Evolutionary conservation across 768 basidiomycete species (phyloP).

Genomic region (Pleurotus citrinopileatus): DNA sequence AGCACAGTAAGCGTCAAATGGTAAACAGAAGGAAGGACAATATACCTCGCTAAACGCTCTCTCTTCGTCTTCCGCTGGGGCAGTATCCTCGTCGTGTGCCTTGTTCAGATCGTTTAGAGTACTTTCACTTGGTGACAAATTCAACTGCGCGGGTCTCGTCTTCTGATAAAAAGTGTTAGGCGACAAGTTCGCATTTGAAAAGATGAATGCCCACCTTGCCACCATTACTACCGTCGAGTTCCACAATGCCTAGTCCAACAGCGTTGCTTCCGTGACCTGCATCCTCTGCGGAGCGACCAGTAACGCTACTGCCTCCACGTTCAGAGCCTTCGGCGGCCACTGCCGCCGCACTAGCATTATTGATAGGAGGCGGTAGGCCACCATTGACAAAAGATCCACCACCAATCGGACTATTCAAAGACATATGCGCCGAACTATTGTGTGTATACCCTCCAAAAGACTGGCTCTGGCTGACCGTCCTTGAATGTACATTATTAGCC

Average conservation of each 20-base stretch:
- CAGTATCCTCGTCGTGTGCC: constrained; percentile 28
- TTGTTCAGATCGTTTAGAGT: constrained; percentile 45
- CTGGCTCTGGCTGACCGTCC: constrained; percentile 40
- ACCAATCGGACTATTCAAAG: constrained; percentile 37
- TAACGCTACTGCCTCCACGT: neutral
- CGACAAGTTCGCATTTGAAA: too few relatives aligned
- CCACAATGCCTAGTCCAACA: constrained; percentile 15
- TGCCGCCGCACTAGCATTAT: neutral
- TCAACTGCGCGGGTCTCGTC: constrained; percentile 48
- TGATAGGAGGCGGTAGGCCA: neutral
- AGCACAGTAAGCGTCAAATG: neutral
- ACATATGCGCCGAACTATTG: constrained; percentile 39
- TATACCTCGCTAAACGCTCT: constrained; percentile 69
- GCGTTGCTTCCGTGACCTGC: neutral
- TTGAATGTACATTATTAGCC: constrained; percentile 26
- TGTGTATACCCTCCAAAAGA: constrained; percentile 20
- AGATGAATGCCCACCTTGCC: too few relatives aligned
- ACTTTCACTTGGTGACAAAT: constrained; percentile 61
- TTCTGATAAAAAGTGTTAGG: constrained; percentile 24
- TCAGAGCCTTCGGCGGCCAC: neutral
- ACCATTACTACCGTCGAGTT: constrained; percentile 14
- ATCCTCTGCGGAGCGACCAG: neutral
- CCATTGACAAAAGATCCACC: constrained; percentile 10
- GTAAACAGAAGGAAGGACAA: constrained; percentile 8
- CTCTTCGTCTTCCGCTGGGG: constrained; percentile 46